phyloP scores from a whole-genome alignment of 2,329 filamentous ascomycete species.

The Talaromyces rugulosus region DNA sequence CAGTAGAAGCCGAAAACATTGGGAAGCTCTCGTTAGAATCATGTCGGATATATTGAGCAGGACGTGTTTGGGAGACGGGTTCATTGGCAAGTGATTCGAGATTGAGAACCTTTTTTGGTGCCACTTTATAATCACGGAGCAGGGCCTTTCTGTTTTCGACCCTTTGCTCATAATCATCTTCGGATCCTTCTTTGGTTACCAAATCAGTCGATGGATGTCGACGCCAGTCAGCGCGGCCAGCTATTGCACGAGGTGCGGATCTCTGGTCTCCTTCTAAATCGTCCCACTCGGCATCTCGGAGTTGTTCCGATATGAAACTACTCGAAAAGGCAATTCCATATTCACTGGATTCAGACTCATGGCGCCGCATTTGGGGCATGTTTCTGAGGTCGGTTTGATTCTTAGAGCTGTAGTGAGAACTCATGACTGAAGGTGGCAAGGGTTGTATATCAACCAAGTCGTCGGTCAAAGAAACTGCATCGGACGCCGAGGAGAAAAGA shows the following conservation, averaged over 20 bases:
- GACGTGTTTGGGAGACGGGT: constrained; percentile 25
- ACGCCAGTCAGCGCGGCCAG: constrained; percentile 36
- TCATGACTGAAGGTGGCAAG: constrained; percentile 41
- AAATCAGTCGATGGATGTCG: constrained; percentile 22
- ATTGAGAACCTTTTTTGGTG: constrained; percentile 47
- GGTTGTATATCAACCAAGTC: constrained; percentile 36
- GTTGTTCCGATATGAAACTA: constrained; percentile 21
- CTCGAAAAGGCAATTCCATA: constrained; percentile 17
- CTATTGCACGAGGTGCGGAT: constrained; percentile 39
- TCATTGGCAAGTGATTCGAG: constrained; percentile 39
- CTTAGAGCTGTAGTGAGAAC: constrained; percentile 28
- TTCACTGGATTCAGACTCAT: constrained; percentile 23
- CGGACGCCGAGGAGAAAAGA: constrained; percentile 22
- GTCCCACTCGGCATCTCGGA: constrained; percentile 18
- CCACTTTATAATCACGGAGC: constrained; percentile 46
- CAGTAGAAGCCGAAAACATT: constrained; percentile 61
- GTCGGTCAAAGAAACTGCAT: constrained; percentile 28
- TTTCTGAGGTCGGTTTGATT: constrained; percentile 17
- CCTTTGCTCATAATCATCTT: constrained; percentile 35
- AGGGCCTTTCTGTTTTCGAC: constrained; percentile 41
- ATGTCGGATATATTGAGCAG: constrained; percentile 43
- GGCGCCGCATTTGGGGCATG: constrained; percentile 19
- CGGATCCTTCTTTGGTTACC: constrained; percentile 22
- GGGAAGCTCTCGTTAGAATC: constrained; percentile 60
- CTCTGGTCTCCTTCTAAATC: constrained; percentile 29